Evolutionary conservation across 2,329 filamentous ascomycete species (phyloP), one percentile per base, ranked within the genome.

Genomic region (Colletotrichum tabaci): DNA sequence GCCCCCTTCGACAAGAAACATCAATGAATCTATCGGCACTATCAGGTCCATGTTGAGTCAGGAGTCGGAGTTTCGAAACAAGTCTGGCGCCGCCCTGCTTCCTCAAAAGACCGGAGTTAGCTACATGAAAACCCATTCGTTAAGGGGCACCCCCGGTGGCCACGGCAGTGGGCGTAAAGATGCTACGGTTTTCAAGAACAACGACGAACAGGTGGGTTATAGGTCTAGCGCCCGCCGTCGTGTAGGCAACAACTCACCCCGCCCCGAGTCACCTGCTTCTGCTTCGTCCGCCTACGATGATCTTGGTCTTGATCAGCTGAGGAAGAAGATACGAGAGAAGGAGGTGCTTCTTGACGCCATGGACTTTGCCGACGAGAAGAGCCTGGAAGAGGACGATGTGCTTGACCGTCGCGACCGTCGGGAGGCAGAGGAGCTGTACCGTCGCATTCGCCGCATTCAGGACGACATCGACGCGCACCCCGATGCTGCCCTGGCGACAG

Each of bases 31-130:
- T 5, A 95, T 99, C 74, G 96, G 95, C 63, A 93, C 95, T 2
- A 92, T 99, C 80, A 98, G 98, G 82, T 94, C 91, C 21, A 88
- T 98, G 83, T 88, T 99, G 35, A 92, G 93, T 65, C 91, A 96
- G 77, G 96, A 98, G 83, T 97, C 96, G 0, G 94, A 98, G 77
- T 89, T 91, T 70, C 90, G 96, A 53, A 98, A 98, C 86, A 93
- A 91, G 74, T 94, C 94, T 2, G 96, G 96, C 4, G 96, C 96
- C 10, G 93, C 95, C 76, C 85, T 99, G 73, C 91, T 98, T 72
- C 96, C 96, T 4, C 96, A 98, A 80, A 95, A 94, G 83, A 98
- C 96, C 13, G 96, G 96, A n/a, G 95, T 99, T 21, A 98, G 96
- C 83, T 98, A 98, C 78, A 88, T 98, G 77, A 99, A 99, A 84